Conservation (phyloP, 2,329 filamentous ascomycete species). For the Xylaria sp. region DNA sequence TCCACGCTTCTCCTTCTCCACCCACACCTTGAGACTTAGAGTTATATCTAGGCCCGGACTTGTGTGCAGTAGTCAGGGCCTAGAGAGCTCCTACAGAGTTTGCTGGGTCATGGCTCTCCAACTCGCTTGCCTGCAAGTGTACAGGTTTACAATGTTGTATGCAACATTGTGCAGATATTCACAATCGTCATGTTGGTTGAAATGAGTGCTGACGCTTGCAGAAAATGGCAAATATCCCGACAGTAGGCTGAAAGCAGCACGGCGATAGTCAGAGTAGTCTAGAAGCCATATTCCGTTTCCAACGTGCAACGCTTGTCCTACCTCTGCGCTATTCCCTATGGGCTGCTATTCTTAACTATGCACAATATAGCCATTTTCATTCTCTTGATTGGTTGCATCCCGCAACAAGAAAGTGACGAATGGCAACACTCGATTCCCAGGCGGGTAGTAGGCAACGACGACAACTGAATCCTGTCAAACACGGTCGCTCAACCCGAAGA, state of each 20-base stretch:
- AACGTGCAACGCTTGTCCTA: constrained; percentile 13
- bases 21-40: constrained; percentile 24
- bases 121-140: constrained; percentile 11
- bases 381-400: constrained; percentile 26
- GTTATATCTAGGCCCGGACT: constrained; percentile 3
- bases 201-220: constrained; percentile 28
- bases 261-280: neutral
- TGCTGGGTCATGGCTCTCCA: constrained; percentile 19
- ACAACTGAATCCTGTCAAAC: constrained; percentile 9
- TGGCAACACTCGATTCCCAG: constrained; percentile 13
- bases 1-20: constrained; percentile 20
- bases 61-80: constrained; percentile 9
- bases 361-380: constrained; percentile 19
- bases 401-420: constrained; percentile 21
- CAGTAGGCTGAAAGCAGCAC: constrained; percentile 20
- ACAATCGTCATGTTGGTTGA: constrained; percentile 25
- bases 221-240: constrained; percentile 24
- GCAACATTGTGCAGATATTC: constrained; percentile 30
- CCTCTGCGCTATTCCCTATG: neutral
- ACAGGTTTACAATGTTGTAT: constrained; percentile 19
- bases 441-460: constrained; percentile 16
- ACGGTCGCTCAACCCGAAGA: constrained; percentile 8
- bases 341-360: constrained; percentile 10
- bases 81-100: constrained; percentile 2
- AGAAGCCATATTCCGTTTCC: constrained; percentile 3